Percentiles rank a stretch among this genome's conserved stretches.
Evolutionary conservation across 1,284 basidiomycete genomes (phyloP).

Genomic region (Sphaerobolus stellatus): DNA sequence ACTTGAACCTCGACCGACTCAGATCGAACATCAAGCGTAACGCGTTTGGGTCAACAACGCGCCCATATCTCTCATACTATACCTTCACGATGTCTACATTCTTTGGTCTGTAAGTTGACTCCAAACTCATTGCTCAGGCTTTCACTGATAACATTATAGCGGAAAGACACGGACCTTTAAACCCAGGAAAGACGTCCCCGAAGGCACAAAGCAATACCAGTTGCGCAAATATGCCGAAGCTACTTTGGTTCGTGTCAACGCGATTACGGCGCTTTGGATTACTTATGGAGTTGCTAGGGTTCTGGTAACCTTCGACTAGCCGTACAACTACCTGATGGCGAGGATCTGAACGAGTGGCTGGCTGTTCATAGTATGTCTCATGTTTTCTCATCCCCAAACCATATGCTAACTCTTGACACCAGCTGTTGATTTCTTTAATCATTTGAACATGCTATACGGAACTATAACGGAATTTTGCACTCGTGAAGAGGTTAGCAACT

Average conservation of each 20-base stretch:
- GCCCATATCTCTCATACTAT: no score
- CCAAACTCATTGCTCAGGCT: constrained; percentile 5
- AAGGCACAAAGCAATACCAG: constrained; percentile 97
- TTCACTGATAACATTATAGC: constrained; percentile 36
- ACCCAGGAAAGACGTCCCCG: constrained; percentile 91
- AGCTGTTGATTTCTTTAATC: constrained; percentile 97
- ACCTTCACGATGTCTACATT: constrained; percentile 67
- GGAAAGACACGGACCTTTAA: constrained; percentile 96
- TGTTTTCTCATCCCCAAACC: neutral
- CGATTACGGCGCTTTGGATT: constrained; percentile 10
- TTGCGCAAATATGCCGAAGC: constrained; percentile 96
- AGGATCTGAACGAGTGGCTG: constrained; percentile 94
- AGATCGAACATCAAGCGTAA: no score
- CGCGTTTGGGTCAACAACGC: neutral
- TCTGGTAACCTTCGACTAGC: constrained; percentile 90
- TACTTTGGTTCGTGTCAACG: constrained; percentile 66
- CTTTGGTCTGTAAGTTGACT: constrained; percentile 70
- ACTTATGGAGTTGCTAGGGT: constrained; percentile 53
- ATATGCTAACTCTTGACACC: constrained; percentile 5
- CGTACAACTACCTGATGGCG: constrained; percentile 90
- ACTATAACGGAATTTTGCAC: constrained; percentile 97
- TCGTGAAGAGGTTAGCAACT: constrained; percentile 68
- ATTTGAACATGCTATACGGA: constrained; percentile 94
- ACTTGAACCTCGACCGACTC: no score
- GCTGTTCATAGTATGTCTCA: constrained; percentile 83